Percentiles rank a stretch among this genome's conserved stretches.
Evolutionary conservation across 2,329 filamentous ascomycete genomes (phyloP).

Genomic region (Sarocladium kiliense): DNA sequence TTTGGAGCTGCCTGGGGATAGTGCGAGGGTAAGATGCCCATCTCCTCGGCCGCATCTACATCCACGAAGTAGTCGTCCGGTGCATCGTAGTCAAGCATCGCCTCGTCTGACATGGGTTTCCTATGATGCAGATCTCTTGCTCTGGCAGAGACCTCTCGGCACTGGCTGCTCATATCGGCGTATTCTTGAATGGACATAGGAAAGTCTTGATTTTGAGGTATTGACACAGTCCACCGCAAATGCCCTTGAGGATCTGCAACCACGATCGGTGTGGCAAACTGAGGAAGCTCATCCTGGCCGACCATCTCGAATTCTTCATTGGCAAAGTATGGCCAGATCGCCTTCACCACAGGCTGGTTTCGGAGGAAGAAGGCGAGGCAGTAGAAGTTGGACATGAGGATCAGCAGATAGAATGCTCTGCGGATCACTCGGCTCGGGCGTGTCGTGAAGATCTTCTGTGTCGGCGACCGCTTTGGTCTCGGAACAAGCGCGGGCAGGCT

Average conservation of each 20-base stretch:
- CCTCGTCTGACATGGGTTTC: constrained; percentile 35
- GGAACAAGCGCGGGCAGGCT: constrained; percentile 64
- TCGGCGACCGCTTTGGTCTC: constrained; percentile 50
- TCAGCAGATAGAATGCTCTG: constrained; percentile 47
- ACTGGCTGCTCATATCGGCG: constrained; percentile 61
- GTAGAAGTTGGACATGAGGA: constrained; percentile 47
- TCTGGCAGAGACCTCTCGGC: constrained; percentile 57
- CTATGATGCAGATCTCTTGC: constrained; percentile 42
- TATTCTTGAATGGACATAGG: constrained; percentile 65
- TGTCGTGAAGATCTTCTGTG: constrained; percentile 29
- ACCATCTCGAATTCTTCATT: constrained; percentile 60
- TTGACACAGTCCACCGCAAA: constrained; percentile 75
- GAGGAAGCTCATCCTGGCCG: constrained; percentile 59
- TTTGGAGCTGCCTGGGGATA: constrained; percentile 30
- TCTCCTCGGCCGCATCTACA: constrained; percentile 62
- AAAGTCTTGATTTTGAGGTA: constrained; percentile 62
- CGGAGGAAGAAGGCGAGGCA: constrained; percentile 27
- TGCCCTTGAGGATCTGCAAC: constrained; percentile 60
- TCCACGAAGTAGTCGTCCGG: constrained; percentile 69
- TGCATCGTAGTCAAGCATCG: constrained; percentile 50
- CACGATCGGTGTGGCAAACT: constrained; percentile 67
- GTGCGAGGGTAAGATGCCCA: constrained; percentile 51
- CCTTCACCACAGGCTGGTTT: constrained; percentile 21
- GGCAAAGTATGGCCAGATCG: constrained; percentile 38
- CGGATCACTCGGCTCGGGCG: constrained; percentile 55